A percentile compares a stretch with the other conserved stretches of the same genome.
phyloP scores from a whole-genome alignment of 768 basidiomycete genomes.

The Russula virescens region DNA sequence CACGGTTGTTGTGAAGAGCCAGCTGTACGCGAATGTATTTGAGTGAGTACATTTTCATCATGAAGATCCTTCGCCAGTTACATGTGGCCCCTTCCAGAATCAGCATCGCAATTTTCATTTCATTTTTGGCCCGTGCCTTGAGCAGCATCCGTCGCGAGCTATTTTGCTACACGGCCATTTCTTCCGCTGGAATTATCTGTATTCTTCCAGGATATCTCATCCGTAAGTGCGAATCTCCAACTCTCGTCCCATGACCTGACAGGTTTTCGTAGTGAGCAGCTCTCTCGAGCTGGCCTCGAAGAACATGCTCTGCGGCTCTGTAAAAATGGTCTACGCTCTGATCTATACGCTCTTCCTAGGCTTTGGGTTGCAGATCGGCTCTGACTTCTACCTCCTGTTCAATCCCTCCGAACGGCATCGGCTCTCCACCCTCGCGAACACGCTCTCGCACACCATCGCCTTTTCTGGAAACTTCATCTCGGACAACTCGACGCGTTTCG shows the following conservation, averaged over 20 bases:
- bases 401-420: slow-evolving; percentile 51
- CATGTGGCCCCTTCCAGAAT: slow-evolving; percentile 43
- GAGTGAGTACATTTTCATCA: slow-evolving; percentile 49
- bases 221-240: slow-evolving; percentile 38
- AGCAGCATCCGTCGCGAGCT: slow-evolving; percentile 67
- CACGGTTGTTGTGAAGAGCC: slow-evolving; percentile 61
- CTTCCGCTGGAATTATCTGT: slow-evolving; percentile 77
- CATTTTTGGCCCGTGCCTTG: slow-evolving; percentile 73
- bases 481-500: slow-evolving; percentile 43
- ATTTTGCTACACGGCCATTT: slow-evolving; percentile 88
- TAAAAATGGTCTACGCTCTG: slow-evolving; percentile 80
- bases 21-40: slow-evolving; percentile 83
- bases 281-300: slow-evolving; percentile 79
- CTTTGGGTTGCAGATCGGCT: slow-evolving; percentile 77
- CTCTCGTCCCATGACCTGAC: background rate
- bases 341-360: slow-evolving; percentile 80
- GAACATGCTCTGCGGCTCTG: slow-evolving; percentile 73
- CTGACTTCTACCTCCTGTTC: slow-evolving; percentile 67
- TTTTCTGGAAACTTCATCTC: slow-evolving; percentile 61
- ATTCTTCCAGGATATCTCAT: slow-evolving; percentile 87
- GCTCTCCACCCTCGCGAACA: slow-evolving; percentile 46
- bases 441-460: slow-evolving; percentile 42
- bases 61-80: background rate
- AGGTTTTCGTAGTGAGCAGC: slow-evolving; percentile 52
- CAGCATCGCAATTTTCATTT: slow-evolving; percentile 71